These are phyloP conservation scores for Exophiala viscosa DNA, from an alignment of 2,329 filamentous ascomycete species.

Conservation along the genomic window DNA sequence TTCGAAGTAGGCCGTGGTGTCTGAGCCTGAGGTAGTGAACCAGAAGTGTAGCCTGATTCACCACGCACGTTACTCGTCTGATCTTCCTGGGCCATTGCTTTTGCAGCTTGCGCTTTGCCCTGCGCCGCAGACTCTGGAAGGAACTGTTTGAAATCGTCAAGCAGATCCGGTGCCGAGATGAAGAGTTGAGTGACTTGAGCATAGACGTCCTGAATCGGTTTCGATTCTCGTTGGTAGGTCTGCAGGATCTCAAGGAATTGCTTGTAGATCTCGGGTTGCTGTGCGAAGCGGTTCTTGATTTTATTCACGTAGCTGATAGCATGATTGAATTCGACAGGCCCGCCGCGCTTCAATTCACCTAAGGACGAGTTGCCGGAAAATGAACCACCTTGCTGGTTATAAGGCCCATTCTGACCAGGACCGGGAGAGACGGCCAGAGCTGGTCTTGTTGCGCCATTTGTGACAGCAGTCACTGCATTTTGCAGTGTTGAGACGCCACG, in stretches of 20 bases:
- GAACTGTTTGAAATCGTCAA: constrained; percentile 99
- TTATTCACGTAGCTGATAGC: constrained; percentile 99
- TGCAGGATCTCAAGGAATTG: constrained; percentile 97
- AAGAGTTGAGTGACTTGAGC: constrained; percentile 93
- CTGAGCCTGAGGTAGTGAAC: constrained; percentile 43
- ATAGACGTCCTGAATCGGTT: constrained; percentile 97
- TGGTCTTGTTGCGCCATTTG: constrained; percentile 48
- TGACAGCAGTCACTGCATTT: constrained; percentile 60
- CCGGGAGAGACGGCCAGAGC: constrained; percentile 46
- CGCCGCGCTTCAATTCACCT: constrained; percentile 70
- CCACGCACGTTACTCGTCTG: constrained; percentile 61
- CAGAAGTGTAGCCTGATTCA: constrained; percentile 46
- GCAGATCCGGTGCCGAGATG: constrained; percentile 83
- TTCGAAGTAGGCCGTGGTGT: constrained; percentile 56
- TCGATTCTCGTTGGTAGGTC: constrained; percentile 96
- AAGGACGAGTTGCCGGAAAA: constrained; percentile 39
- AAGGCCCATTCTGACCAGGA: constrained; percentile 34
- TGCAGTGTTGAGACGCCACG: constrained; percentile 50
- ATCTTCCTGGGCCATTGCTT: constrained; percentile 58
- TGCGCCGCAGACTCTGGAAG: constrained; percentile 82
- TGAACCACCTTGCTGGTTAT: constrained; percentile 46
- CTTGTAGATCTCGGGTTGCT: constrained; percentile 97
- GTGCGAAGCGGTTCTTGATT: constrained; percentile 98
- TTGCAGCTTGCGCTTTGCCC: constrained; percentile 58
- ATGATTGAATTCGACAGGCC: constrained; percentile 97